phyloP scores from a whole-genome alignment of 495 filamentous ascomycete genomes.

The Cenococcum geophilum region DNA sequence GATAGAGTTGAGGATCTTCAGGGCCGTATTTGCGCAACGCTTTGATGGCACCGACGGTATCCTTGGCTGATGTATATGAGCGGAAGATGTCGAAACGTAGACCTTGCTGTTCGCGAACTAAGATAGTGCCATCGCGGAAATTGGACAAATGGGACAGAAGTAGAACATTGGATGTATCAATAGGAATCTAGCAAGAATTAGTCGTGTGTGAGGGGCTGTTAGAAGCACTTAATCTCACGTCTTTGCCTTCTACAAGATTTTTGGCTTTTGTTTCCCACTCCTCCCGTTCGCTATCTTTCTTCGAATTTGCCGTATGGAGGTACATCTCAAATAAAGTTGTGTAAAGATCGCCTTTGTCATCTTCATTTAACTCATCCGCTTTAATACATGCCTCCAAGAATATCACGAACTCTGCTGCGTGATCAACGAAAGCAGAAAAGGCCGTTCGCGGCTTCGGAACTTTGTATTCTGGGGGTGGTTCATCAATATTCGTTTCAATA shows the following conservation, averaged over 20 bases:
- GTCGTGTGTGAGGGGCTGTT: neutral
- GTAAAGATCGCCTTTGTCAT: constrained; percentile 78
- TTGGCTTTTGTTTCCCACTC: constrained; percentile 90
- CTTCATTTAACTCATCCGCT: constrained; percentile 57
- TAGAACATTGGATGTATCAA: constrained; percentile 90
- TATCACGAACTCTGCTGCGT: constrained; percentile 78
- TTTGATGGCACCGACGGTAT: constrained; percentile 82
- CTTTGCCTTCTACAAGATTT: constrained; percentile 67
- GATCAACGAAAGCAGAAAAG: constrained; percentile 94
- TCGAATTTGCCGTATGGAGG: constrained; percentile 74
- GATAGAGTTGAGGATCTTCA: constrained; percentile 86
- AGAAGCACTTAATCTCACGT: constrained; percentile 41
- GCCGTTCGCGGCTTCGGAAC: constrained; percentile 80
- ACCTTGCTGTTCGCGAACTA: constrained; percentile 90
- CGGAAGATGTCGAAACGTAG: constrained; percentile 93
- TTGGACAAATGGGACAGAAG: constrained; percentile 86
- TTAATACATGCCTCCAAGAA: constrained; percentile 82
- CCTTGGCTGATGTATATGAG: constrained; percentile 88
- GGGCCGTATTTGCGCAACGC: constrained; percentile 87
- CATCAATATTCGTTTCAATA: constrained; percentile 38
- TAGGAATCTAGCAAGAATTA: constrained; percentile 53
- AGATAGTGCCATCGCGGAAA: constrained; percentile 82
- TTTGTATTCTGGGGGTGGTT: constrained; percentile 46
- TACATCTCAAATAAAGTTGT: constrained; percentile 98
- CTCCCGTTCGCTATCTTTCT: constrained; percentile 61